Evolutionary conservation across 495 filamentous ascomycete genomes (phyloP).

Genomic region (Antarctomyces pellizariae): DNA sequence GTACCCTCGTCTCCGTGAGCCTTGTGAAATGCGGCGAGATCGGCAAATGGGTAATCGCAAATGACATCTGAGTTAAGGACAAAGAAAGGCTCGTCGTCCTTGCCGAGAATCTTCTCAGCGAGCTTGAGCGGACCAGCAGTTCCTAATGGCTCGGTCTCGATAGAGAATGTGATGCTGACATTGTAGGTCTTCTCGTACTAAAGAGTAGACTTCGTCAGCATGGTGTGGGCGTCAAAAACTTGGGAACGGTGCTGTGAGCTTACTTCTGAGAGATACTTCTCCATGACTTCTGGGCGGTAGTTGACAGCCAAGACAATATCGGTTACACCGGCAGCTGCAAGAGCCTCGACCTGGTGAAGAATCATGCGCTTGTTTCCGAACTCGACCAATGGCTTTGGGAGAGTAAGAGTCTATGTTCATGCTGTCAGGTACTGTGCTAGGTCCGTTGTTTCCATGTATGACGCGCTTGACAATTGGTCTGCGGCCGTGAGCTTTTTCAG

Average conservation of each 20-base stretch:
- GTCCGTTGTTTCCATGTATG: no score
- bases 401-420: constrained; percentile 58
- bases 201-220: constrained; percentile 6
- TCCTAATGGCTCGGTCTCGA: constrained; percentile 86
- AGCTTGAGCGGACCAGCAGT: constrained; percentile 93
- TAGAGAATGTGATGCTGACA: constrained; percentile 86
- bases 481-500: constrained; percentile 2
- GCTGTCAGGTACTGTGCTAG: no score
- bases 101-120: constrained; percentile 77
- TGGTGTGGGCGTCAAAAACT: constrained; percentile 2
- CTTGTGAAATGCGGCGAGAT: constrained; percentile 80
- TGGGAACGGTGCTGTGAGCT: constrained; percentile 7
- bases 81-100: constrained; percentile 89
- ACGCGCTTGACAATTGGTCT: no score
- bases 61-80: constrained; percentile 98
- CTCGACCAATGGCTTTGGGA: constrained; percentile 93
- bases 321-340: constrained; percentile 87
- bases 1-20: constrained; percentile 86
- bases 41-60: constrained; percentile 89
- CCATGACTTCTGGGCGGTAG: constrained; percentile 95
- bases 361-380: constrained; percentile 99
- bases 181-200: constrained; percentile 84
- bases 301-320: constrained; percentile 97
- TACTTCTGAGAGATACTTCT: constrained; percentile 31
- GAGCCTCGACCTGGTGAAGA: constrained; percentile 85